Evolutionary conservation across 441 rosid species (phyloP).

Genomic region (Lagerstroemia fauriei): DNA sequence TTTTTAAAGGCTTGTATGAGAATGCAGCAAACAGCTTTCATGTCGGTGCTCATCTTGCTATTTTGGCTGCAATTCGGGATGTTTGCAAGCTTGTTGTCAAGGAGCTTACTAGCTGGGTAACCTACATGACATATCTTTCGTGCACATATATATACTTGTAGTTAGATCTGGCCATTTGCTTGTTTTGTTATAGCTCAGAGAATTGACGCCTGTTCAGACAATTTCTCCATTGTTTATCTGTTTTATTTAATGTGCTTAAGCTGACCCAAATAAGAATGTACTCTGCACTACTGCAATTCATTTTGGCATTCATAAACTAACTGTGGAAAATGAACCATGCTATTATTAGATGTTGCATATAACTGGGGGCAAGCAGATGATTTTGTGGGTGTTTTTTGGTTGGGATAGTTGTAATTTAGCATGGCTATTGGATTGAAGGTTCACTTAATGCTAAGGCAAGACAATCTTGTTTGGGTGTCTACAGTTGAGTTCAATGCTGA

Average conservation of each 20-base stretch:
- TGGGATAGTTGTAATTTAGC: not conserved
- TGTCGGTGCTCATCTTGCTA: constrained; percentile 75
- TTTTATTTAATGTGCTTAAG: not conserved
- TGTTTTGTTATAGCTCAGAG: not conserved
- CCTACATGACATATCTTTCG: constrained; percentile 18
- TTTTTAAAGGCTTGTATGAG: constrained; percentile 88
- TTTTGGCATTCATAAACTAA: not conserved
- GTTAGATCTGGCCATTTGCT: not conserved
- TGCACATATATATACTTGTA: not conserved
- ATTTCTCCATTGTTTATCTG: not conserved
- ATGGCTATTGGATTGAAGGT: not conserved
- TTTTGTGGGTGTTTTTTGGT: not conserved
- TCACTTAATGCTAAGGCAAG: not conserved
- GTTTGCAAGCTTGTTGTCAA: constrained; percentile 91
- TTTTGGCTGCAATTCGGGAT: constrained; percentile 90
- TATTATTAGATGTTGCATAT: not conserved
- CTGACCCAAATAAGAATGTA: not conserved
- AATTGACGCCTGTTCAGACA: not conserved
- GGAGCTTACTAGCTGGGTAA: constrained; percentile 98
- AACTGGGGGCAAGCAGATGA: not conserved
- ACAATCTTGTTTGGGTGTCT: no score
- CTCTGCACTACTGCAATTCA: not conserved
- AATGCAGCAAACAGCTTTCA: constrained; percentile 73
- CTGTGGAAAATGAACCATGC: not conserved
- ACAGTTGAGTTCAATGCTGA: not conserved